Evolutionary conservation across 163 green algal species (phyloP), one percentile per base, ranked within the genome.

Genomic region (Prototheca cutis): DNA sequence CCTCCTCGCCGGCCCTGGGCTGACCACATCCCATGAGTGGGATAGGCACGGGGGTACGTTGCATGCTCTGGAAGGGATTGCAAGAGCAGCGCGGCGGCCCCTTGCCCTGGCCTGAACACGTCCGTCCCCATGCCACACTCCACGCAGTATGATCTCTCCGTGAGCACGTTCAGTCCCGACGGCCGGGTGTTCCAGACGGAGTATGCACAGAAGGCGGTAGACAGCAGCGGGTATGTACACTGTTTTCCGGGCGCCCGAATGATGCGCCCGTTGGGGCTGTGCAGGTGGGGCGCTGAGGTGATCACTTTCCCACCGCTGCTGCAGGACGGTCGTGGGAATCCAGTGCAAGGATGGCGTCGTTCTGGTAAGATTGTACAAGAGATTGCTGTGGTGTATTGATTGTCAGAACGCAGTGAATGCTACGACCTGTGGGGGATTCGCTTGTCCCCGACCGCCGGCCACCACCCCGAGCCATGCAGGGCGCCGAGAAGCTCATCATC

Each of bases 161-260:
- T 86, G 31, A 93, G 89, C 34, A 99, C 93, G 6, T 99, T 95
- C 61, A 96, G 85, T 4, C 93, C 93, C 8, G 93, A 99, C 67
- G 93, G 93, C 13, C 84, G 90, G 25, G 80, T 98, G 2, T 98
- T 99, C 64, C 93, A 99, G 69, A 94, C 85, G 30, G 93, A 98
- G 59, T 99, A 99, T 75, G 93, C 93, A 6, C 81, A 91, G 53
- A 98, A 99, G 59, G 90, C 93, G n/a, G 87, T 98, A 29, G 93
- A 98, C 75, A 97, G 87, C 72, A 88, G 85, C 74, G 90, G 90
- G 87, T 95, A 66, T n/a, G 81, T n/a, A n/a, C n/a, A n/a, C n/a
- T n/a, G n/a, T n/a, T n/a, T n/a, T n/a, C n/a, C n/a, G n/a, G n/a
- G n/a, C n/a, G n/a, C n/a, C n/a, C n/a, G n/a, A n/a, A n/a, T n/a